Evolutionary conservation across 2,329 filamentous ascomycete genomes (phyloP).

Genomic region (Cadophora sp.): DNA sequence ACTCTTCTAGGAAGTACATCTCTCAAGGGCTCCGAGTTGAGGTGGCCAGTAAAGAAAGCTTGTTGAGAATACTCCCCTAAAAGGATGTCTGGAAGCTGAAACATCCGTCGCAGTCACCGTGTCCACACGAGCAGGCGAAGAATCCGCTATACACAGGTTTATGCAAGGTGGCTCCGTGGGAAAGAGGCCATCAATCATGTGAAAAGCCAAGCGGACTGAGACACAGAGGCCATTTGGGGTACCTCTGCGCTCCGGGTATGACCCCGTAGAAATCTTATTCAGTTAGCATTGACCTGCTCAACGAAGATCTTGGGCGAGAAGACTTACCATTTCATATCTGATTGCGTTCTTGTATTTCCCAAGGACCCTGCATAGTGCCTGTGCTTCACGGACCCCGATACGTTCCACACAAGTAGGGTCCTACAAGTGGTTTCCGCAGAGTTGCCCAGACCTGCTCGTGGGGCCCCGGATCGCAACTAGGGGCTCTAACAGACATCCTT

Average conservation of each 20-base stretch:
- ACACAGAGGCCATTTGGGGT: conserved; percentile 10
- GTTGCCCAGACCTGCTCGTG: background rate
- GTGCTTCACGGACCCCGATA: background rate
- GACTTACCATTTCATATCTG: background rate
- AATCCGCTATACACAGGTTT: background rate
- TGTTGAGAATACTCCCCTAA: background rate
- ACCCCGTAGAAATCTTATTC: background rate
- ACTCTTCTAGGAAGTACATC: background rate
- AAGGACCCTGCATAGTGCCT: conserved; percentile 1
- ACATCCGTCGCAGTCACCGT: background rate
- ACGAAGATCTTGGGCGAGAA: background rate
- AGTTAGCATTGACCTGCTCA: background rate
- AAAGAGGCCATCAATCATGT: background rate
- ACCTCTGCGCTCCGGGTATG: conserved; percentile 7
- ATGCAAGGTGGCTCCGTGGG: background rate
- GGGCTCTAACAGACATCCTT: conserved; percentile 4
- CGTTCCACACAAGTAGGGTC: background rate
- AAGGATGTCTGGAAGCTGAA: conserved; percentile 3
- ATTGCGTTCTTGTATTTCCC: background rate
- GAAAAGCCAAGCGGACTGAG: background rate
- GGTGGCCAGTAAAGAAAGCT: background rate
- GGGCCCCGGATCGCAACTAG: background rate
- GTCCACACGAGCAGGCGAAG: conserved; percentile 3
- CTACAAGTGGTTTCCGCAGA: background rate
- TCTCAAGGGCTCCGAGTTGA: background rate